phyloP scores from a whole-genome alignment of 106 monocot species.

The Gastrodia elata region DNA sequence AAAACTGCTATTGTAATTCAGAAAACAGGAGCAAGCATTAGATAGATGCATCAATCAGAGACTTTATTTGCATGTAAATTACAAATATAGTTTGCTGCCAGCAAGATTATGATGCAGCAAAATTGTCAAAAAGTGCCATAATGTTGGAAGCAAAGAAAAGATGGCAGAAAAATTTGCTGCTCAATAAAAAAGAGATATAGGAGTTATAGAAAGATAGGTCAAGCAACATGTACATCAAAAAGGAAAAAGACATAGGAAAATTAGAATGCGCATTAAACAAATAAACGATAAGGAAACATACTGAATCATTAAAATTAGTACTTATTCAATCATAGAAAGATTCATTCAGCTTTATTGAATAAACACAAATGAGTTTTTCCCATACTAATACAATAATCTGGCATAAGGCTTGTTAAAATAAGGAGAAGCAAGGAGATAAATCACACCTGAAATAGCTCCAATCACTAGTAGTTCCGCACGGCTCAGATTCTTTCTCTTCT shows the following conservation, averaged over 20 bases:
- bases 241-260: too few relatives aligned
- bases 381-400: background rate
- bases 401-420: background rate
- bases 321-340: too few relatives aligned
- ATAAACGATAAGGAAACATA: too few relatives aligned
- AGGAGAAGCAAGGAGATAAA: background rate
- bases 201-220: too few relatives aligned
- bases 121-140: background rate
- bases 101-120: background rate
- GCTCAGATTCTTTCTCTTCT: slow-evolving; percentile 54
- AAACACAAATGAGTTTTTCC: too few relatives aligned
- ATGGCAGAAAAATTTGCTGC: background rate
- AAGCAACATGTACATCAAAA: too few relatives aligned
- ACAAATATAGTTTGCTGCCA: background rate
- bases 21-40: background rate
- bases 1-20: background rate
- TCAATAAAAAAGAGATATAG: background rate
- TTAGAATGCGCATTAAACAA: too few relatives aligned
- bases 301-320: background rate
- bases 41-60: background rate
- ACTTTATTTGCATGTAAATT: background rate
- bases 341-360: too few relatives aligned
- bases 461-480: slow-evolving; percentile 67
- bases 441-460: slow-evolving; percentile 80
- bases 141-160: background rate